Evolutionary conservation across 192 early-diverging fungal species (phyloP).

Genomic region (Allomyces macrogynus): DNA sequence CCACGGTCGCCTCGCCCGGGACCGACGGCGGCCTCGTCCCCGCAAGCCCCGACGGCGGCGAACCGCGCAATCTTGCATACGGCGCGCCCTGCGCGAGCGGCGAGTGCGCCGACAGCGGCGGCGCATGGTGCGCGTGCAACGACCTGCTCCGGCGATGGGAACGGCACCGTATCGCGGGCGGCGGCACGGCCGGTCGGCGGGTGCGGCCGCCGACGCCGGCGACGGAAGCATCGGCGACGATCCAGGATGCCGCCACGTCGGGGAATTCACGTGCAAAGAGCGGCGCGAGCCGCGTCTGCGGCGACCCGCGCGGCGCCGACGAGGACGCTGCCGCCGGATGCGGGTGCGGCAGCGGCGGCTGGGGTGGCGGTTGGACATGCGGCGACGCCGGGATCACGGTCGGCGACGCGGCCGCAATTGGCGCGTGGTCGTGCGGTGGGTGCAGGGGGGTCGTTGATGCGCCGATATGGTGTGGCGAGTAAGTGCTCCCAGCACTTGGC

Average conservation of each 20-base stretch:
- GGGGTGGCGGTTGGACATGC: not conserved
- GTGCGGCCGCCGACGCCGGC: not conserved
- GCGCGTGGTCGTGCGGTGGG: not conserved
- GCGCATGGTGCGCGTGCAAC: no score
- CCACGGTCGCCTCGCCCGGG: no score
- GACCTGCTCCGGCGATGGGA: not conserved
- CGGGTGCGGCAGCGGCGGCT: not conserved
- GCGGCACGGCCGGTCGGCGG: not conserved
- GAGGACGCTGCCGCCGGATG: not conserved
- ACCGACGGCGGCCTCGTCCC: no score
- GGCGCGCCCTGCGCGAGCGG: no score
- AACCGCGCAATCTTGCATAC: no score
- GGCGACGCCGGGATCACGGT: not conserved
- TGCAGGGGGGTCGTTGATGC: not conserved
- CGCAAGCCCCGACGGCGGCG: no score
- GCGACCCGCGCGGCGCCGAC: not conserved
- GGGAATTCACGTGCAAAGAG: no score
- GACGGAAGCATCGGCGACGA: not conserved
- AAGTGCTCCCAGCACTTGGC: not conserved
- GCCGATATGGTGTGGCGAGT: not conserved
- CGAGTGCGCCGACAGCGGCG: no score
- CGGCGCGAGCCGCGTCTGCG: not conserved
- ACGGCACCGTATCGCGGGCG: not conserved
- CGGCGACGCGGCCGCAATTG: not conserved
- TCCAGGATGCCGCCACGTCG: no score